Conservation (phyloP, 345 rosid species). For the Populus ilicifolia region DNA sequence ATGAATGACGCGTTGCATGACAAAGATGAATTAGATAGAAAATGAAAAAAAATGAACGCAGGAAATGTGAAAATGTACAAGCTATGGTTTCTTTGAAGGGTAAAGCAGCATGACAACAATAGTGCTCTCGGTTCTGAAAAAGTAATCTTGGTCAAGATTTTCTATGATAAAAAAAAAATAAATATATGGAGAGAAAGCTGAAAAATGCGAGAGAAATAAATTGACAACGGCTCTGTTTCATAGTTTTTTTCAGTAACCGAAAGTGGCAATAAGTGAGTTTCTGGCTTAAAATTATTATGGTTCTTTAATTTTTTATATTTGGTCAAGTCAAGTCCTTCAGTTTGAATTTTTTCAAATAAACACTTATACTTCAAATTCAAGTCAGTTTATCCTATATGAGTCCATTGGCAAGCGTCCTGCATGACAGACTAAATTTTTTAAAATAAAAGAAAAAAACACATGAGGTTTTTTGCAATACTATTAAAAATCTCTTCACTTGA, state of each 20-base stretch:
- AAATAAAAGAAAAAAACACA: too few relatives aligned
- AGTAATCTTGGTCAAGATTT: background rate
- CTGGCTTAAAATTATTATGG: background rate
- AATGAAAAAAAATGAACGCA: background rate
- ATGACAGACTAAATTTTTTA: too few relatives aligned
- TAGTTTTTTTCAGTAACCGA: slow-evolving; percentile 19
- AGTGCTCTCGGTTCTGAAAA: background rate
- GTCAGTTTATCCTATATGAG: background rate
- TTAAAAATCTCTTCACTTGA: too few relatives aligned
- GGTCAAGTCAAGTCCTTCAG: background rate
- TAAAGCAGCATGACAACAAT: slow-evolving; percentile 18
- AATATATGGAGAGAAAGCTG: background rate
- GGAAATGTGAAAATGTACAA: slow-evolving; percentile 14
- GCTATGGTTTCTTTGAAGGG: slow-evolving; percentile 18
- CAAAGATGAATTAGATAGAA: background rate
- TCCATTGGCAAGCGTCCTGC: too few relatives aligned
- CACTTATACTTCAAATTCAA: background rate
- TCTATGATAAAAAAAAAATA: background rate
- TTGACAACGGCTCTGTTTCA: slow-evolving; percentile 28
- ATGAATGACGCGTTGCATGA: background rate
- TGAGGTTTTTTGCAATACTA: too few relatives aligned
- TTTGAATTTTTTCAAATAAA: background rate
- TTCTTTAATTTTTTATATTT: background rate
- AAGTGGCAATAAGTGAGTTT: background rate
- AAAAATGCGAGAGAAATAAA: slow-evolving; percentile 4